Conservation (phyloP, 2,329 filamentous ascomycete species). For the Periconia sp. region DNA sequence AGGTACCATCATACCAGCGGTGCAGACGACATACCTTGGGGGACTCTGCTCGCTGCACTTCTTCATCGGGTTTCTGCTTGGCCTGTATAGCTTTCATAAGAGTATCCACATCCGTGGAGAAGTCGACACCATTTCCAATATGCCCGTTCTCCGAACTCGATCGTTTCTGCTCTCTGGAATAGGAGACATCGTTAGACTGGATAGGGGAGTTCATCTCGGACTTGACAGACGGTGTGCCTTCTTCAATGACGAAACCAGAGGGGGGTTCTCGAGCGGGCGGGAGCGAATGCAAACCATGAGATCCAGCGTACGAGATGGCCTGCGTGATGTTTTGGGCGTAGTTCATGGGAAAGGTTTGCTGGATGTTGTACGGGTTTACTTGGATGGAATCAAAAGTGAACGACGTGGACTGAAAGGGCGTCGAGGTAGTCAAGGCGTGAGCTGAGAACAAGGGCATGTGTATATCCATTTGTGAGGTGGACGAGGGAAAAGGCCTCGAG, state of each 20-base stretch:
- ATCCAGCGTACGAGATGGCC: conserved; percentile 27
- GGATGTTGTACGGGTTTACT: conserved; percentile 41
- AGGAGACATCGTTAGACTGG: conserved; percentile 40
- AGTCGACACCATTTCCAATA: conserved; percentile 55
- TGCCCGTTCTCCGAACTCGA: conserved; percentile 48
- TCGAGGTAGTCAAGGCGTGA: conserved; percentile 29
- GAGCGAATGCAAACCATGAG: conserved; percentile 23
- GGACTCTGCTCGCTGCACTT: conserved; percentile 20
- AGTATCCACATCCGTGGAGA: conserved; percentile 81
- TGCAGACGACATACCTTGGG: conserved; percentile 32
- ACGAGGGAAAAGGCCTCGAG: conserved; percentile 32
- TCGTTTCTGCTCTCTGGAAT: conserved; percentile 45
- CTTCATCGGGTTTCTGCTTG: conserved; percentile 52
- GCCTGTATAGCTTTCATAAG: conserved; percentile 87
- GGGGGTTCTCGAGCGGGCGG: conserved; percentile 32
- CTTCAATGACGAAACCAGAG: conserved; percentile 23
- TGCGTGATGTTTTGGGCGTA: conserved; percentile 30
- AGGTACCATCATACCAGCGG: not conserved
- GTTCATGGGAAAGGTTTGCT: conserved; percentile 32
- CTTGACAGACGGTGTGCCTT: conserved; percentile 44
- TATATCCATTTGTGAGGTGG: conserved; percentile 37
- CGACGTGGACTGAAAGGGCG: conserved; percentile 39
- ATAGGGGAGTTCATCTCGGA: conserved; percentile 47
- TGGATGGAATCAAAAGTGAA: conserved; percentile 38
- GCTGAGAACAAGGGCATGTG: conserved; percentile 38